Base-by-base conservation (phyloP, 495 filamentous ascomycete species). In the Tetracladium setigerum region DNA sequence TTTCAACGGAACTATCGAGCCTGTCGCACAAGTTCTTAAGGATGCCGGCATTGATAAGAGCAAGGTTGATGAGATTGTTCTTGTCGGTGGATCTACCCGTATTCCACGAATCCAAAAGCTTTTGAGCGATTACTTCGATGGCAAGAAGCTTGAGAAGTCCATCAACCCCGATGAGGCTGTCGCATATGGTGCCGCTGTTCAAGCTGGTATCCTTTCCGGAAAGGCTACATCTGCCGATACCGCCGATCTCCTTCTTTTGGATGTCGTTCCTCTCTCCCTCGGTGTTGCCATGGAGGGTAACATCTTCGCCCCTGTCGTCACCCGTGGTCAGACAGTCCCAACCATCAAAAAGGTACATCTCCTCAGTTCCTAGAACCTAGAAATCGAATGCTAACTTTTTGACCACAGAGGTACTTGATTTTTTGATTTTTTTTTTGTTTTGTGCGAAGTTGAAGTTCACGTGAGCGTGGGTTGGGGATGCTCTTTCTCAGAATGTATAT, bases 241-340 rank as follows among this genome's bases (percentile, higher is more conserved):
- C 60, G 84, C 85, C 61, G 92, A 96, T 70, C 86, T 98, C 67
- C 82, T 98, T 52, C 81, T 98, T 35, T 78, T 98, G 65, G 92
- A 98, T 67, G 94, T 98, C 57, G 83, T 91, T 58, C 94, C 92
- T 62, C 88, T 99, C 33, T 97, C 92, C 46, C 84, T 99, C 16
- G 92, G 94, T 86, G 94, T 99, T 60, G 94, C 94, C 59, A 99
- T 97, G 94, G 92, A 97, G 75, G 92, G 92, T 60, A 97, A 97
- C 76, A 97, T 99, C 70, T 97, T 99, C 63, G 92, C 94, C 44
- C 86, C 92, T 30, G 94, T 99, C 53, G 92, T 98, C 51, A 68
- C 80, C 39, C 91, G 94, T 65, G 92, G 91, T 37, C 78, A 87
- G 62, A 95, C 91, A 12, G 89, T 95, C 41, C 92, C 92, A 14